Conservation (phyloP, 2,329 filamentous ascomycete genomes). For the Arachnomyces sp. region DNA sequence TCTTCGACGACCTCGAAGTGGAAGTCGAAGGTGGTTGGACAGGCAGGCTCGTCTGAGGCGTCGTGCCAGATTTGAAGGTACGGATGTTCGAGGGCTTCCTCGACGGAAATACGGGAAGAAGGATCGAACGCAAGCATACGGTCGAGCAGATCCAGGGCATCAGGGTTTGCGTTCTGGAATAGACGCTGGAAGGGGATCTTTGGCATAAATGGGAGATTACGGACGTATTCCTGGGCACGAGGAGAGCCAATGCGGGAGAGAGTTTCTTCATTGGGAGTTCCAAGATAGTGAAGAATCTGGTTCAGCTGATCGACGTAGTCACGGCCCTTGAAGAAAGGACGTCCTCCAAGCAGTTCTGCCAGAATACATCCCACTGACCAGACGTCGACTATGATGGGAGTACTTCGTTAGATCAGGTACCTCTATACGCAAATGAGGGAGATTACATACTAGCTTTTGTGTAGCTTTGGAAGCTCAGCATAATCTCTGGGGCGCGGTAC, state of each 20-base stretch:
- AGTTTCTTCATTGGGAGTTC: slow-evolving; percentile 92
- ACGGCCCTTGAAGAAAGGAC: slow-evolving; percentile 97
- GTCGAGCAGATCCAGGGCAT: slow-evolving; percentile 90
- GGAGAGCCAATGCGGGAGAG: slow-evolving; percentile 88
- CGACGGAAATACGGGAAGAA: slow-evolving; percentile 83
- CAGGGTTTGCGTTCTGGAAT: slow-evolving; percentile 91
- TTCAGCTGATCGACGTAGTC: slow-evolving; percentile 99
- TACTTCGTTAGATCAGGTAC: slow-evolving; percentile 14
- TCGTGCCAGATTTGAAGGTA: slow-evolving; percentile 99
- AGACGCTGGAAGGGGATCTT: slow-evolving; percentile 84
- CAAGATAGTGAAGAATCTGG: slow-evolving; percentile 96
- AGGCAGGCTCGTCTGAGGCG: slow-evolving; percentile 87
- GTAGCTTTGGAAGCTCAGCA: slow-evolving; percentile 99
- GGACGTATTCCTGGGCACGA: slow-evolving; percentile 94
- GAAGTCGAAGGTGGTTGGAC: slow-evolving; percentile 93
- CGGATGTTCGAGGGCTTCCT: slow-evolving; percentile 89
- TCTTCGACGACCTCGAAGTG: slow-evolving; percentile 97
- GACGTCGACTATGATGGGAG: slow-evolving; percentile 72
- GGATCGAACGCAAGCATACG: slow-evolving; percentile 98
- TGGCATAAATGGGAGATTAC: slow-evolving; percentile 89
- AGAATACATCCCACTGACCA: slow-evolving; percentile 99
- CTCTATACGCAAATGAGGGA: slow-evolving; percentile 5
- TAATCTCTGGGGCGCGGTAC: slow-evolving; percentile 98
- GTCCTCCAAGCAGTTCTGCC: slow-evolving; percentile 87
- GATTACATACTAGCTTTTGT: slow-evolving; percentile 91